Percentiles rank a stretch among this genome's conserved stretches.
Conservation (phyloP, 1,139 yeast genomes). For the Hanseniaspora gamundiae region DNA sequence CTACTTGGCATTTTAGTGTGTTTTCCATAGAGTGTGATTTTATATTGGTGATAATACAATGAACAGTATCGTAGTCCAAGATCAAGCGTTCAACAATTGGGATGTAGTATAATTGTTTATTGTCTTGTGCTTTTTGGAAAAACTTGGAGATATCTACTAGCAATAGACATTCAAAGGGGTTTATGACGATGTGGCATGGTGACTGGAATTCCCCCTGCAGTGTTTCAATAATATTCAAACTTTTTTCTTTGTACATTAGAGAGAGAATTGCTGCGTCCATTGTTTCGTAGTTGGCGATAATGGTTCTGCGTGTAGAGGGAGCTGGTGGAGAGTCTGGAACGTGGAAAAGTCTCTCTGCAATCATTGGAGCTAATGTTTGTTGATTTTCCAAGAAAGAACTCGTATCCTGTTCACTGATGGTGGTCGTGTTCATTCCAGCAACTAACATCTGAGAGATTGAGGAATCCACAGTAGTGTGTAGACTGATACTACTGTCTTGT, state of each 20-base stretch:
- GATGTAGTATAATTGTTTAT: neutral
- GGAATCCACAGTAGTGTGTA: neutral
- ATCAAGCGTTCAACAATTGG: neutral
- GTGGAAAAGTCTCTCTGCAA: neutral
- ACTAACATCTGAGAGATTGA: neutral
- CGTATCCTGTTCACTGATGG: neutral
- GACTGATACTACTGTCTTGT: neutral
- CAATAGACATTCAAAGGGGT: neutral
- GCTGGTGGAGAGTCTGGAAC: neutral
- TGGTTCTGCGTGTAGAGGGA: neutral
- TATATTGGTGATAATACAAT: conserved; percentile 1
- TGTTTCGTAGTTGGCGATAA: neutral
- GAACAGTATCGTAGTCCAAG: conserved; percentile 1
- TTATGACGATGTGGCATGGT: conserved; percentile 1
- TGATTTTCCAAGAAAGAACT: neutral
- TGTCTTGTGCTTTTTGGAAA: neutral
- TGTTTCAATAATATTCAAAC: neutral
- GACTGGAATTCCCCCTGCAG: neutral
- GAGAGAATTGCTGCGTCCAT: neutral
- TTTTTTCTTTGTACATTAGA: neutral
- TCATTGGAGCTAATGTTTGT: neutral
- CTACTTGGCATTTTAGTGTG: conserved; percentile 1
- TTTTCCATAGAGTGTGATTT: neutral
- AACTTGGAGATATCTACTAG: neutral
- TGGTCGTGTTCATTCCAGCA: neutral